A percentile compares a stretch with the other conserved stretches of the same genome.
Conservation (phyloP, 495 filamentous ascomycete species). For the Hypomontagnella monticulosa region DNA sequence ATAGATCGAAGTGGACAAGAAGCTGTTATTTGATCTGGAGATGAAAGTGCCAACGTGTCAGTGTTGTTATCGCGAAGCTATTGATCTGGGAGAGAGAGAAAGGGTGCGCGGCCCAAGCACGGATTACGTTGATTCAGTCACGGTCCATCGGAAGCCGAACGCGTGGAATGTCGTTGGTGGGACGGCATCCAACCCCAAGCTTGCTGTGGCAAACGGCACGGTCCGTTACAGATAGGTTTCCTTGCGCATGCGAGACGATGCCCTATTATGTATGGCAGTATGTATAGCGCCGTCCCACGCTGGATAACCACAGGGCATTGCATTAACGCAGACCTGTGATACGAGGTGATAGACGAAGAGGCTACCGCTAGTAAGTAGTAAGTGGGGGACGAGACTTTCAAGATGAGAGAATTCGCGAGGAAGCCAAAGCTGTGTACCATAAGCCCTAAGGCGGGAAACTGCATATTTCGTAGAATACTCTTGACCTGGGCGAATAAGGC, state of each 20-base stretch:
- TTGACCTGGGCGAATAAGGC: too few species aligned
- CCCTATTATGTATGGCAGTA: background rate
- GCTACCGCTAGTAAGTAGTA: background rate
- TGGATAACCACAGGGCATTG: background rate
- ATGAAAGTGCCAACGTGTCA: background rate
- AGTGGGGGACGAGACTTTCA: background rate
- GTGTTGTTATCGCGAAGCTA: background rate
- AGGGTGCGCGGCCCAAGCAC: background rate
- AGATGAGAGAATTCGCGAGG: background rate
- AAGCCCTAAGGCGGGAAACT: too few species aligned
- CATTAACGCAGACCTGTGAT: background rate
- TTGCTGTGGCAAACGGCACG: slow-evolving; percentile 38
- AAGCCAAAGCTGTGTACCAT: too few species aligned
- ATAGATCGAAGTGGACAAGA: background rate
- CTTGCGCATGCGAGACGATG: slow-evolving; percentile 2
- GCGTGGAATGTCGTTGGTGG: slow-evolving; percentile 24
- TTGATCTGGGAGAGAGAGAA: background rate
- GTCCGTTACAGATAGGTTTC: slow-evolving; percentile 25
- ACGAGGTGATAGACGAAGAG: background rate
- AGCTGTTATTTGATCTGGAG: background rate
- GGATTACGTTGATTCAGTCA: background rate
- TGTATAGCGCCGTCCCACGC: slow-evolving; percentile 4
- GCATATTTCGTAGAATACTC: too few species aligned
- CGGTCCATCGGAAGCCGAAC: slow-evolving; percentile 8
- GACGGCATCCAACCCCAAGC: slow-evolving; percentile 15